Evolutionary conservation across 192 early-diverging fungal genomes (phyloP), one percentile per base, ranked within the genome.

Genomic region (Jimgerdemannia lactiflua): DNA sequence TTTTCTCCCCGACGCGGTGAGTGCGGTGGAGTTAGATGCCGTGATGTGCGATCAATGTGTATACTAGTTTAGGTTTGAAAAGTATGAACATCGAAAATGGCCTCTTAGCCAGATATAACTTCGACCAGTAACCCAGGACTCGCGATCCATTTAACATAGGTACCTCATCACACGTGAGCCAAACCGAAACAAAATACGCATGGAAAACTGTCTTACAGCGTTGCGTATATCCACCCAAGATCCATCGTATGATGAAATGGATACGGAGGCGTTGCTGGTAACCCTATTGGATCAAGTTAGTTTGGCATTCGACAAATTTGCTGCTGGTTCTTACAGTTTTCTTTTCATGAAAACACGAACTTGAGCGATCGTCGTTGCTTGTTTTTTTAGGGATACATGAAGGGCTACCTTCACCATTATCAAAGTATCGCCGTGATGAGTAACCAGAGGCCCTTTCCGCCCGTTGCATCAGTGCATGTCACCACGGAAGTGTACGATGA

Each of bases 261-360:
- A 86, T 49, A 40, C 80, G 19, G 85, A 86, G 42, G 73, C 72
- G 65, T 77, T 86, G 1, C 71, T 83, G 17, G 83, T 82, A 0
- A 84, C 86, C 8, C 70, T 88, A 1, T 54, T 88, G 6, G 83
- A 82, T 66, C 86, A 88, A 81, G 86, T 86, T 81, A 49, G 7
- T 74, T 9, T 68, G 19, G 40, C 44, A 63, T 29, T 29, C 29
- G 29, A 1, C 29, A 29, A 29, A 29, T 29, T 29, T 29, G 29
- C 29, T 29, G 1, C 20, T 20, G 3, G 10, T 70, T 17, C 4
- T 11, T 69, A 44, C 40, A 64, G 41, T 7, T 65, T 59, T 59
- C 6, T 59, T 59, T 14, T 10, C 49, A 14, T 59, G 8, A 14
- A 6, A 59, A 42, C 20, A 19, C 10, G 19, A 20, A 18, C 1